Evolutionary conservation across 208 protist genomes (phyloP).

Genomic region (Leptomonas pyrrhocoris): DNA sequence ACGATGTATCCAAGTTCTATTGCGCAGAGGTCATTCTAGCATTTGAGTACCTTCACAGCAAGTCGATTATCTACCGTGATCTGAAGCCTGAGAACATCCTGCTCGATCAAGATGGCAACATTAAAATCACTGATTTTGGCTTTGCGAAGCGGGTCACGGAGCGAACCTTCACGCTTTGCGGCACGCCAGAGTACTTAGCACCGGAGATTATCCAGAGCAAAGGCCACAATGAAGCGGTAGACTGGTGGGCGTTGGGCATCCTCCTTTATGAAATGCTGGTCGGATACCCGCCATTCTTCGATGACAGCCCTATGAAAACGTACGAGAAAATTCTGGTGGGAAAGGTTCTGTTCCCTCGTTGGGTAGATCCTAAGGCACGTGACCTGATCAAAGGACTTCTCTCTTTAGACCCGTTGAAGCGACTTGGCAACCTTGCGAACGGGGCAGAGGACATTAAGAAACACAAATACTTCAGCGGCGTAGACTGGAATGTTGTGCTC

Average conservation of each 20-base stretch:
- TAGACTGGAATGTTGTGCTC: slow-evolving; percentile 94
- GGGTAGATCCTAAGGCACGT: slow-evolving; percentile 79
- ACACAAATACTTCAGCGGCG: slow-evolving; percentile 96
- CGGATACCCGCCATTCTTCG: slow-evolving; percentile 91
- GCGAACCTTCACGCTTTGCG: slow-evolving; percentile 84
- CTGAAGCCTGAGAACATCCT: slow-evolving; percentile 92
- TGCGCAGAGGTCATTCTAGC: slow-evolving; percentile 87
- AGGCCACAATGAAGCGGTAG: slow-evolving; percentile 82
- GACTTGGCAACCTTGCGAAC: slow-evolving; percentile 87
- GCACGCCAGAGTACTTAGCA: slow-evolving; percentile 87
- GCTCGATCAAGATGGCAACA: slow-evolving; percentile 78
- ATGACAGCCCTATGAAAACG: slow-evolving; percentile 92
- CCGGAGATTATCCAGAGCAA: slow-evolving; percentile 90
- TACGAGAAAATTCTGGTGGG: slow-evolving; percentile 92
- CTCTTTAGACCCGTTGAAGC: slow-evolving; percentile 79
- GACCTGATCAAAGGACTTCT: slow-evolving; percentile 89
- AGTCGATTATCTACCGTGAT: slow-evolving; percentile 87
- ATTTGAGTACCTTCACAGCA: slow-evolving; percentile 87
- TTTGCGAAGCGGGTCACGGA: slow-evolving; percentile 87
- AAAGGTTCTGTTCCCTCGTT: slow-evolving; percentile 84
- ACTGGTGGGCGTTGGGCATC: slow-evolving; percentile 92
- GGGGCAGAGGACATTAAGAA: slow-evolving; percentile 95
- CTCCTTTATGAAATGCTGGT: slow-evolving; percentile 92
- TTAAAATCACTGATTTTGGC: slow-evolving; percentile 91
- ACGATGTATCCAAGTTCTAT: slow-evolving; percentile 94